These are phyloP conservation scores for Mariannaea sp. DNA, from an alignment of 2,329 filamentous ascomycete genomes.

Conservation along the genomic window DNA sequence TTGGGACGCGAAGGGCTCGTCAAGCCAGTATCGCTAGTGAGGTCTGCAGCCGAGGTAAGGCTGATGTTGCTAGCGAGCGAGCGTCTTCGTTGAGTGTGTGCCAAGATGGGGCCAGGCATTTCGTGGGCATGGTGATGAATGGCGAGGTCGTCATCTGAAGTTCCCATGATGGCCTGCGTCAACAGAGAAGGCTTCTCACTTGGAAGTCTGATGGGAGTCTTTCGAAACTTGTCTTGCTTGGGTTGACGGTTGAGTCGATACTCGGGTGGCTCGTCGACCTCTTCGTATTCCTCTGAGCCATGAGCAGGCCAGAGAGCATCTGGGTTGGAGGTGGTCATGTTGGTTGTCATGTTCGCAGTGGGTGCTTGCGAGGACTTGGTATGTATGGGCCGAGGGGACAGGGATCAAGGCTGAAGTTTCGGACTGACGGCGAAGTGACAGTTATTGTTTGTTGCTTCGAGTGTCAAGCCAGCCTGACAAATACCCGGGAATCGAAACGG, in stretches of 20 bases:
- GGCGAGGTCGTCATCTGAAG: constrained; percentile 61
- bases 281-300: constrained; percentile 67
- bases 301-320: constrained; percentile 43
- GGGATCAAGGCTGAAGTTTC: constrained; percentile 17
- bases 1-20: constrained; percentile 88
- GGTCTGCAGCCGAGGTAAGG: constrained; percentile 80
- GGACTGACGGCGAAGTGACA: constrained; percentile 2
- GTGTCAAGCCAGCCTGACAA: constrained; percentile 13
- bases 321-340: constrained; percentile 40
- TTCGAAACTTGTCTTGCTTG: constrained; percentile 49
- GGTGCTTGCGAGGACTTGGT: constrained; percentile 20
- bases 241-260: constrained; percentile 37
- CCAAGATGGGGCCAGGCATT: constrained; percentile 35
- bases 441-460: constrained; percentile 3
- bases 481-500: constrained; percentile 3
- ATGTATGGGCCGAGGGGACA: constrained; percentile 25
- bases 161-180: constrained; percentile 78
- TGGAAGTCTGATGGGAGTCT: constrained; percentile 53
- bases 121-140: constrained; percentile 44
- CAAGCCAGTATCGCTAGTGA: constrained; percentile 92
- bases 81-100: constrained; percentile 52
- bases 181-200: constrained; percentile 77
- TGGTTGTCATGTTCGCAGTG: constrained; percentile 48
- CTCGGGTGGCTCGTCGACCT: constrained; percentile 90
- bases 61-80: constrained; percentile 83